Conservation (phyloP, 345 rosid genomes). For the Microthlaspi erraticum region DNA sequence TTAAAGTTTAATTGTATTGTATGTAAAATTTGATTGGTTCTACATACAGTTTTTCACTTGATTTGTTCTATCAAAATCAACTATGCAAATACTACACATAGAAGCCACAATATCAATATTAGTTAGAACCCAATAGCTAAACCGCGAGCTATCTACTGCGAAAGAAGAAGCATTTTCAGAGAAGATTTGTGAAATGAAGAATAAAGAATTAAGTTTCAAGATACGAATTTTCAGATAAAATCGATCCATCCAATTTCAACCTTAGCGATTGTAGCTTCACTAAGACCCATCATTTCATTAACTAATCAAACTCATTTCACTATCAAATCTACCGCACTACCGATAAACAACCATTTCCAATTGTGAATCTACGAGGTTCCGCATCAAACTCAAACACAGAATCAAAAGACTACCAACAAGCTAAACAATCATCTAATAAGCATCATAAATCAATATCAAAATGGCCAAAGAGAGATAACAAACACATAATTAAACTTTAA, state of each 20-base stretch:
- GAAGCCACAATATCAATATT: too few species aligned
- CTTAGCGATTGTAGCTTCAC: too few species aligned
- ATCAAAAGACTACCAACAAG: neutral
- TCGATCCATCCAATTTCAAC: too few species aligned
- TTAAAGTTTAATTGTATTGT: too few species aligned
- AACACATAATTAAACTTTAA: slow-evolving; percentile 8
- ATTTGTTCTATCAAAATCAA: too few species aligned
- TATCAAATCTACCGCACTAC: neutral
- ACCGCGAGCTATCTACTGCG: too few species aligned
- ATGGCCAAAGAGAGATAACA: neutral
- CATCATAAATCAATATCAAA: neutral
- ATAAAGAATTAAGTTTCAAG: neutral
- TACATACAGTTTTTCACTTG: too few species aligned
- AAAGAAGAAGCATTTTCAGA: neutral
- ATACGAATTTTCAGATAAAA: too few species aligned
- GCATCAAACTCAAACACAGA: neutral
- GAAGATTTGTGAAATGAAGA: neutral
- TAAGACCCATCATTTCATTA: neutral
- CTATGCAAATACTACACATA: too few species aligned
- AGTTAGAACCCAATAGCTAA: too few species aligned
- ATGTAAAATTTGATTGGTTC: too few species aligned
- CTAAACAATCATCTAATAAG: neutral
- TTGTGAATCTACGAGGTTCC: too few species aligned
- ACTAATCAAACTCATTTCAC: neutral
- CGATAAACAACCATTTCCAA: slow-evolving; percentile 35